Evolutionary conservation across 345 rosid species (phyloP).

Genomic region (Eutrema japonicum): DNA sequence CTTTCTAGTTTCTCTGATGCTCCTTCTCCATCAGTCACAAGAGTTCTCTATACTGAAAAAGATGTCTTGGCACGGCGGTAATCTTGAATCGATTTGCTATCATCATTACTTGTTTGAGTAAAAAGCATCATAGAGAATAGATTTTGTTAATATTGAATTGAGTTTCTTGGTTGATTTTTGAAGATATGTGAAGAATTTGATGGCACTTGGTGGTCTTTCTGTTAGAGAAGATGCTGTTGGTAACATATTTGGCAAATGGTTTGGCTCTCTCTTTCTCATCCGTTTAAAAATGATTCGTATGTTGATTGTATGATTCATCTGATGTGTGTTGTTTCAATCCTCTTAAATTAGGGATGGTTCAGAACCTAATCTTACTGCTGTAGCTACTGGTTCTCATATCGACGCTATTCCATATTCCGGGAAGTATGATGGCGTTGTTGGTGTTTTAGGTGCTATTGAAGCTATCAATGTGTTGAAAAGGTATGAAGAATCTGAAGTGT

Average conservation of each 20-base stretch:
- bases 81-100: not conserved
- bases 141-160: not conserved
- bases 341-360: conserved; percentile 63
- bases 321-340: not conserved
- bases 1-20: conserved; percentile 82
- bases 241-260: conserved; percentile 92
- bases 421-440: conserved; percentile 94
- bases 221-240: conserved; percentile 96
- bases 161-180: conserved; percentile 12
- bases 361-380: conserved; percentile 68
- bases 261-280: conserved; percentile 36
- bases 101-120: not conserved
- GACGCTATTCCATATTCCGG: conserved; percentile 99
- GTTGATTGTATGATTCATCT: conserved; percentile 15
- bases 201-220: conserved; percentile 75
- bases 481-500: conserved; percentile 43
- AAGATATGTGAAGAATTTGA: conserved; percentile 77
- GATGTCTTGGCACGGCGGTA: conserved; percentile 89
- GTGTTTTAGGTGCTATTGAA: conserved; percentile 97
- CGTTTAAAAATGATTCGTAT: not conserved
- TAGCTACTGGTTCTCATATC: conserved; percentile 92
- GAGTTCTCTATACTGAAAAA: conserved; percentile 77
- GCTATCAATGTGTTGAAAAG: conserved; percentile 87
- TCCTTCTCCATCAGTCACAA: conserved; percentile 86
- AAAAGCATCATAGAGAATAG: not conserved